Base-by-base conservation (phyloP, 2,329 filamentous ascomycete species). In the Beauveria brongniartii region DNA sequence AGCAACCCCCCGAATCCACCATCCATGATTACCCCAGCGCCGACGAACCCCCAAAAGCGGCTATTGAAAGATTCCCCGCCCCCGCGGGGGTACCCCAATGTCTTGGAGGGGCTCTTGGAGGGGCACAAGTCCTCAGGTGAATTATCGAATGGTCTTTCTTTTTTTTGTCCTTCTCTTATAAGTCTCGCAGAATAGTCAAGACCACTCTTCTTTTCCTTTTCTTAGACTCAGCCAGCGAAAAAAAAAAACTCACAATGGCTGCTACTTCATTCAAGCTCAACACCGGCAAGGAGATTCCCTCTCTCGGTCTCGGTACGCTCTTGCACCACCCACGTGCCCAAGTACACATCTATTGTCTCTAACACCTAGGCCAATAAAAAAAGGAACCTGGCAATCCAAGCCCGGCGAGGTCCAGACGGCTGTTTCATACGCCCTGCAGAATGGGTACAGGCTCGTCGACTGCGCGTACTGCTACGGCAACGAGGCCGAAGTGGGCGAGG, bases 401-500 rank as follows among this genome's bases (percentile, higher is more conserved):
- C 78, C 82, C 0, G 84, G 83, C 50, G 77, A 85, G 69, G 83
- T 88, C 59, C 75, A 80, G 57, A 72, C 74, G 1, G 85, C 85
- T 34, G 85, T 88, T 43, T 74, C 78, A 53, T 78, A 80, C 64
- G 85, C 86, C 50, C 78, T 88, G 61, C 77, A 80, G 68, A 69
- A 72, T 61, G 82, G 82, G 20, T 85, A 85, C 76, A 76, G 75
- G 67, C 80, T 84, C 65, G 80, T 92, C 67, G 89, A 92, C 75
- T 83, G 85, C 66, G 87, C 89, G 6, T 90, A 88, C 77, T 88
- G 86, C 75, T 91, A 91, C 74, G 86, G 80, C 67, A 92, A 95
- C 73, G 91, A 96, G 75, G 82, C 88, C 53, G 90, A 93, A 73
- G 91, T 95, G 18, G 91, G 91, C 64, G 78, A 86, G 70, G 91